These are phyloP conservation scores for Friedmanniomyces endolithicus DNA, from an alignment of 495 filamentous ascomycete species.

Conservation along the genomic window DNA sequence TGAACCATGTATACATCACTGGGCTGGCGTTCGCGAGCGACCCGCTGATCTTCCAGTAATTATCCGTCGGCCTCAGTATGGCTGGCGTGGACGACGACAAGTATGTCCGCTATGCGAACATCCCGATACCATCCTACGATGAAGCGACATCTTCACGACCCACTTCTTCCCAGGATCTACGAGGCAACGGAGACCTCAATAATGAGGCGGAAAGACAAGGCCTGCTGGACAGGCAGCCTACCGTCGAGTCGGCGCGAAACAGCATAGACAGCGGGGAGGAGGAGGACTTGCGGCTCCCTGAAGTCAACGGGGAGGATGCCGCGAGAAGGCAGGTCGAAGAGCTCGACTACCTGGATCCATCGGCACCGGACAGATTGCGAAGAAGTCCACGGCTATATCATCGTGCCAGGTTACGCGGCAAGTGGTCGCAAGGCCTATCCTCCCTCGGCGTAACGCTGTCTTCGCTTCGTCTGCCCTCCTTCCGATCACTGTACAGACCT, in stretches of 20 bases:
- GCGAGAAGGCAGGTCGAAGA: constrained; percentile 73
- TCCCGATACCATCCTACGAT: constrained; percentile 90
- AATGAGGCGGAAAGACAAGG: constrained; percentile 52
- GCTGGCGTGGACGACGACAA: constrained; percentile 10
- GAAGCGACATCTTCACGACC: constrained; percentile 62
- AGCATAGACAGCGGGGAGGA: constrained; percentile 40
- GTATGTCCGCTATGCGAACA: constrained; percentile 19
- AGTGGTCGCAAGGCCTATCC: constrained; percentile 10
- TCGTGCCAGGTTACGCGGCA: constrained; percentile 15
- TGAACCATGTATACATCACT: neutral
- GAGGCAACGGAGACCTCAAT: constrained; percentile 38
- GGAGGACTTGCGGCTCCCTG: constrained; percentile 16
- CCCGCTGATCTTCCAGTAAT: neutral
- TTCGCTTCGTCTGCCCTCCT: constrained; percentile 39
- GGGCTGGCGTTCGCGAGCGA: neutral
- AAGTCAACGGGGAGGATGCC: constrained; percentile 28
- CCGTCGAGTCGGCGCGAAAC: constrained; percentile 56
- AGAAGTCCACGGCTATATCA: constrained; percentile 15
- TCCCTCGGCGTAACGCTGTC: constrained; percentile 33
- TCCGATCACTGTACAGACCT: constrained; percentile 34
- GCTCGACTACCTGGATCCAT: constrained; percentile 75
- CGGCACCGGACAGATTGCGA: constrained; percentile 18
- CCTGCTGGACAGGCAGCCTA: constrained; percentile 60
- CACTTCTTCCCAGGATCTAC: constrained; percentile 46
- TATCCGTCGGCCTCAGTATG: neutral